phyloP scores from a whole-genome alignment of 106 monocot species.

The Acorus calamus region DNA sequence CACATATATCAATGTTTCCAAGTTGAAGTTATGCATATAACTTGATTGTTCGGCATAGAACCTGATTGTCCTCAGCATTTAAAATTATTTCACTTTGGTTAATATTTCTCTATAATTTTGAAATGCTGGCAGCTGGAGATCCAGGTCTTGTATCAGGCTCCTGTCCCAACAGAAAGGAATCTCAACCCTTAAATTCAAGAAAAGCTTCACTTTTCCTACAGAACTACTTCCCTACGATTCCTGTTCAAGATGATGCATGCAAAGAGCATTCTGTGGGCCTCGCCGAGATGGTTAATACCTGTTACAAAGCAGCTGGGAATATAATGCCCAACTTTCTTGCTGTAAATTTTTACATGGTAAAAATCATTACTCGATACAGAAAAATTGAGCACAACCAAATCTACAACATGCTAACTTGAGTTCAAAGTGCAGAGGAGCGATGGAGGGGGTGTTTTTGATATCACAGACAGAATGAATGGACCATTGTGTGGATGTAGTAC shows the following conservation, averaged over 20 bases:
- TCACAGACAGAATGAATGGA: slow-evolving; percentile 86
- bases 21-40: too few relatives aligned
- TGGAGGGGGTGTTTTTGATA: slow-evolving; percentile 80
- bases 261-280: slow-evolving; percentile 71
- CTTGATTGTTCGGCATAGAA: too few relatives aligned
- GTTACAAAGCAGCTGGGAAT: slow-evolving; percentile 80
- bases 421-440: slow-evolving; percentile 67
- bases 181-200: slow-evolving; percentile 63
- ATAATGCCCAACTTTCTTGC: slow-evolving; percentile 75
- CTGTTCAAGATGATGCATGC: slow-evolving; percentile 79
- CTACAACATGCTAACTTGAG: not conserved
- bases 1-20: too few relatives aligned
- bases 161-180: slow-evolving; percentile 85
- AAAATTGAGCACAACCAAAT: too few relatives aligned
- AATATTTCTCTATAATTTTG: slow-evolving; percentile 2
- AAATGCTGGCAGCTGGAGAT: slow-evolving; percentile 79
- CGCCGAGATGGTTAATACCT: slow-evolving; percentile 64
- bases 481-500: slow-evolving; percentile 66
- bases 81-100: too few relatives aligned
- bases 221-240: slow-evolving; percentile 86
- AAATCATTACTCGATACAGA: too few relatives aligned
- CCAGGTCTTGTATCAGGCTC: slow-evolving; percentile 75
- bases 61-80: too few relatives aligned
- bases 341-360: slow-evolving; percentile 95
- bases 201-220: slow-evolving; percentile 71